Conservation (phyloP, 176 grass and related monocot genomes). For the Avena atlantica region DNA sequence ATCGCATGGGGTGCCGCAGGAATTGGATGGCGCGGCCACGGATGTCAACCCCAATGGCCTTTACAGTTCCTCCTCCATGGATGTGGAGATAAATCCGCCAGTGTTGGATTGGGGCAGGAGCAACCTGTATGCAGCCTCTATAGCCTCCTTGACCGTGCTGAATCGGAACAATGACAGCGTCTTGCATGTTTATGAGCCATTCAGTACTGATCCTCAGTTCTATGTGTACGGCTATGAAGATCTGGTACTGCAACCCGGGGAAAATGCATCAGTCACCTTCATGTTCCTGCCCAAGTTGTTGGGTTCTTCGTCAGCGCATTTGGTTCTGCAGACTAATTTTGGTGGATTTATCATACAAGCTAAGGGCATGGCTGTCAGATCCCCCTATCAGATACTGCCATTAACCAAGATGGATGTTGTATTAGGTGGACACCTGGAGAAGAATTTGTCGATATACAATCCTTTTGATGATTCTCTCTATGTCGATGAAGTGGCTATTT, state of each 20-base stretch:
- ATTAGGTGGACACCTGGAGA: slow-evolving; percentile 58
- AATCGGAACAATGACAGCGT: slow-evolving; percentile 66
- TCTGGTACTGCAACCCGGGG: slow-evolving; percentile 66
- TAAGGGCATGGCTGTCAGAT: slow-evolving; percentile 69
- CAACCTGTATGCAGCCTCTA: slow-evolving; percentile 71
- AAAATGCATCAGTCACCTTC: slow-evolving; percentile 70
- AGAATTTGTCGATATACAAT: slow-evolving; percentile 84
- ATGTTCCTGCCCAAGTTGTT: slow-evolving; percentile 81
- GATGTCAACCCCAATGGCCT: slow-evolving; percentile 43
- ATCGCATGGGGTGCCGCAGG: slow-evolving; percentile 52
- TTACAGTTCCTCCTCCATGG: slow-evolving; percentile 55
- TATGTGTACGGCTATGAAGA: slow-evolving; percentile 78
- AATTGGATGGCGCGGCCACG: slow-evolving; percentile 51
- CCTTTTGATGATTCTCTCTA: slow-evolving; percentile 75
- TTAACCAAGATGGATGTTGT: slow-evolving; percentile 62
- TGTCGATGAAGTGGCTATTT: slow-evolving; percentile 77
- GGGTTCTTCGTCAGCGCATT: slow-evolving; percentile 72
- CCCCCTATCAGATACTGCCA: slow-evolving; percentile 75
- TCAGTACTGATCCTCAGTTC: slow-evolving; percentile 85
- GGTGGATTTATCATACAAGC: slow-evolving; percentile 93
- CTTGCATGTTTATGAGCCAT: slow-evolving; percentile 75
- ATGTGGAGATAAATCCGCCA: slow-evolving; percentile 74
- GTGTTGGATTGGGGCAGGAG: slow-evolving; percentile 81
- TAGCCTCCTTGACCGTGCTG: slow-evolving; percentile 64
- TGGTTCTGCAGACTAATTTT: slow-evolving; percentile 88